Evolutionary conservation across 768 basidiomycete species (phyloP), one percentile per base, ranked within the genome.

Genomic region (Dacryopinax primogenitus): DNA sequence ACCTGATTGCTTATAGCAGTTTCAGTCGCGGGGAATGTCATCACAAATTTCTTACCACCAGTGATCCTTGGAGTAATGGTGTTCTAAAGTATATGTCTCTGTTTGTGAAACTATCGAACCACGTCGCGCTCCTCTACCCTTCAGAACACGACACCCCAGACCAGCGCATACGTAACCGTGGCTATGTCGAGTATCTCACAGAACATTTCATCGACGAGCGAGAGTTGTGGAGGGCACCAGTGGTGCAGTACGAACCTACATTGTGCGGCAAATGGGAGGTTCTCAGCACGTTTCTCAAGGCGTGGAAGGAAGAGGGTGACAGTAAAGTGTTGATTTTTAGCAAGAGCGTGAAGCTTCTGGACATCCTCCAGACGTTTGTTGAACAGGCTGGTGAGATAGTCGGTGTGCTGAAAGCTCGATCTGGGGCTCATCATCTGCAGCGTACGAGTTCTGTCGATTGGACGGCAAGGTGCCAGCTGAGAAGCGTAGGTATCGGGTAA

Each of bases 311-410:
- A 58, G 72, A 74, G 18, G 70, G 70, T 6, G 78, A 81, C 0
- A 93, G 90, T 75, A 97, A 96, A 76, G 91, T 96, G 39, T 78
- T 97, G 44, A 85, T 97, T 66, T 97, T 97, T 75, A 93, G 92
- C 1, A 92, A 92, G 73, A 88, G 90, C 0, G 90, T 94, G 64
- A 92, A 93, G 73, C 76, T 97, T 28, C 78, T 97, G 13, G 86
- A 88, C 18, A 91, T 93, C 85, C 75, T 96, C 30, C 83, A 87
- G 35, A 87, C 83, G 69, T 87, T 90, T 73, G 80, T 93, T 13
- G 78, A 77, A n/a, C 76, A 75, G 11, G 76, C 76, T 72, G 75
- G 88, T 87, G 44, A 61, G 77, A 70, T 9, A 61, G 64, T 61
- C 15, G 18, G 64, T 35, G 64, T 30, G 28, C 23, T 58, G 26